phyloP scores from a whole-genome alignment of 75 land plant genomes.

The Chamaecyparis obtusa region DNA sequence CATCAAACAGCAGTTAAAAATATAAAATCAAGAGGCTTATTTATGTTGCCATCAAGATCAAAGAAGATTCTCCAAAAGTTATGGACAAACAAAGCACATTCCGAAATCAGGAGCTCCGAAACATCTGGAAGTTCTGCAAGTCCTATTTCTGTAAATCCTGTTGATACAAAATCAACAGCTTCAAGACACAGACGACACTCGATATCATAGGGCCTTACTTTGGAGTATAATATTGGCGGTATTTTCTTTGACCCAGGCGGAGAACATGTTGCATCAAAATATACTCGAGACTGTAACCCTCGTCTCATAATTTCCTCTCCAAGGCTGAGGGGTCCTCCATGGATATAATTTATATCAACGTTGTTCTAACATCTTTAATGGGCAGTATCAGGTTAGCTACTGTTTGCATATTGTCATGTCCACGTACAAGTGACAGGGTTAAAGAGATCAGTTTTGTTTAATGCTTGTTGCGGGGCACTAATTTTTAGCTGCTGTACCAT shows the following conservation, averaged over 20 bases:
- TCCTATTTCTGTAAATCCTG: slow-evolving; percentile 26
- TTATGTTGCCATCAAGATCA: slow-evolving; percentile 33
- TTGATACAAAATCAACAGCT: slow-evolving; percentile 15
- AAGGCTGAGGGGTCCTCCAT: background rate
- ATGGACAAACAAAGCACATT: slow-evolving; percentile 36
- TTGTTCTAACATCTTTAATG: slow-evolving; percentile 2
- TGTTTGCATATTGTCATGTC: background rate
- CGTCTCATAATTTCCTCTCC: slow-evolving; percentile 3
- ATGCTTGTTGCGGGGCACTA: slow-evolving; percentile 4
- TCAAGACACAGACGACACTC: slow-evolving; percentile 34
- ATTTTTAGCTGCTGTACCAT: slow-evolving; percentile 10
- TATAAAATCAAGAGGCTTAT: slow-evolving; percentile 22
- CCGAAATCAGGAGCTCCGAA: slow-evolving; percentile 21
- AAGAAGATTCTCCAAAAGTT: slow-evolving; percentile 52
- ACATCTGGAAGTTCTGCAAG: slow-evolving; percentile 34
- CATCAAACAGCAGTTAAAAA: slow-evolving; percentile 21
- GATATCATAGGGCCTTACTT: slow-evolving; percentile 20
- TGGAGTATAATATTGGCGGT: background rate
- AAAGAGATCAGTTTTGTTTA: slow-evolving; percentile 9
- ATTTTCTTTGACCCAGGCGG: background rate
- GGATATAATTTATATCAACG: background rate
- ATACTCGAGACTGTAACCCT: background rate
- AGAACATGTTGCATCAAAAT: slow-evolving; percentile 6
- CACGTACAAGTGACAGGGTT: slow-evolving; percentile 11
- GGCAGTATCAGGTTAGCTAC: slow-evolving; percentile 3